phyloP scores from a whole-genome alignment of 176 grass and related monocot genomes.

The Canna indica region DNA sequence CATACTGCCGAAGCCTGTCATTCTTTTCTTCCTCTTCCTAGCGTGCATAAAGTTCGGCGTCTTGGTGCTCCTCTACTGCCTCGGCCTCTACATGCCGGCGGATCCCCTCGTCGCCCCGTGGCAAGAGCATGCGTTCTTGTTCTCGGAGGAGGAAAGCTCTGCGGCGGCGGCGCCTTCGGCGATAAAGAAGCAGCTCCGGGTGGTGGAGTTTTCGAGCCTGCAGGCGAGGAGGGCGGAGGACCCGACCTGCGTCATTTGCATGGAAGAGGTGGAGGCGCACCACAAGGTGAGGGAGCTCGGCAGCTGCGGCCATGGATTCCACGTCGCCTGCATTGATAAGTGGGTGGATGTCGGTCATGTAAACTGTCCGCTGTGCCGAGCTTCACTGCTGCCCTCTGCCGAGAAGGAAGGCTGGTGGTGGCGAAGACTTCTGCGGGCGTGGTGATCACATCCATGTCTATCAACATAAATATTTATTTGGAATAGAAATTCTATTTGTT shows the following conservation, averaged over 20 bases:
- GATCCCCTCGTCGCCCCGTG: not conserved
- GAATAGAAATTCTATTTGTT: too few species aligned
- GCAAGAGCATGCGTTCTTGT: not conserved
- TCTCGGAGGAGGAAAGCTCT: not conserved
- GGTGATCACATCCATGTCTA: too few species aligned
- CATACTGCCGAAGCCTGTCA: not conserved
- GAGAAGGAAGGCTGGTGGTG: not conserved
- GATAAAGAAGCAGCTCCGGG: not conserved
- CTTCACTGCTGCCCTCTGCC: not conserved
- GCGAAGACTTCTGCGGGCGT: not conserved
- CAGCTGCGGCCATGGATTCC: not conserved
- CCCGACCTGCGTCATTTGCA: not conserved
- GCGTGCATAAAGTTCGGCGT: not conserved
- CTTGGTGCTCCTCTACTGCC: not conserved
- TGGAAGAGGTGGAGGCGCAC: not conserved
- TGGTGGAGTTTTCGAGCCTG: not conserved
- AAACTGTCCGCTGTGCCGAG: not conserved
- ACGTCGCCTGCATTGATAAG: not conserved
- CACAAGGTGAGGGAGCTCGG: not conserved
- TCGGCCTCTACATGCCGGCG: not conserved
- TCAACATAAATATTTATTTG: too few species aligned
- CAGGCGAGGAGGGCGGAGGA: not conserved
- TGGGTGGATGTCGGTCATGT: not conserved
- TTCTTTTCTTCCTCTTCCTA: not conserved
- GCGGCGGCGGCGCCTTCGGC: too few species aligned